Evolutionary conservation across 2,329 filamentous ascomycete genomes (phyloP).

Genomic region (Colletotrichum caudatum): DNA sequence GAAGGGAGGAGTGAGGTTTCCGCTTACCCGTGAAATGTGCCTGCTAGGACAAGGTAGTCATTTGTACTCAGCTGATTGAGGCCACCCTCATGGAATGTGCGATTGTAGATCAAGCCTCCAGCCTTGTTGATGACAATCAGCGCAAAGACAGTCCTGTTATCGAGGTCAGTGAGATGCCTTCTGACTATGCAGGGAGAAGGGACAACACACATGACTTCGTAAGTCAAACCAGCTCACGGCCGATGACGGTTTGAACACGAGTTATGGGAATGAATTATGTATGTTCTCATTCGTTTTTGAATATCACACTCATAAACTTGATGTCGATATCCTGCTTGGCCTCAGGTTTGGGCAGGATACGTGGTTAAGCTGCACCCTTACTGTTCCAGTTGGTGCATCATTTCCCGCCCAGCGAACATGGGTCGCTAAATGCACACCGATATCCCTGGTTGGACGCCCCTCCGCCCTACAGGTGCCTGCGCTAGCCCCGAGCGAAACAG

Average conservation of each 20-base stretch:
- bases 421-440: slow-evolving; percentile 27
- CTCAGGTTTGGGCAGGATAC: slow-evolving; percentile 20
- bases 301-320: slow-evolving; percentile 6
- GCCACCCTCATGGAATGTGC: slow-evolving; percentile 86
- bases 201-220: slow-evolving; percentile 21
- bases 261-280: background rate
- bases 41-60: slow-evolving; percentile 95
- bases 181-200: background rate
- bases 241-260: slow-evolving; percentile 7
- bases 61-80: slow-evolving; percentile 92
- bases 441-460: background rate
- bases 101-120: slow-evolving; percentile 95
- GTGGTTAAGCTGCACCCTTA: background rate
- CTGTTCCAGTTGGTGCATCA: background rate
- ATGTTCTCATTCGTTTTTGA: slow-evolving; percentile 18
- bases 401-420: background rate
- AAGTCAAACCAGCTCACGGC: slow-evolving; percentile 14
- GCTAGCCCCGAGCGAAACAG: slow-evolving; percentile 24
- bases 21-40: slow-evolving; percentile 93
- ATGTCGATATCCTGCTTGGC: slow-evolving; percentile 24
- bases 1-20: slow-evolving; percentile 46
- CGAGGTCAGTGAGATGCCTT: slow-evolving; percentile 19
- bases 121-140: slow-evolving; percentile 99
- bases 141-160: slow-evolving; percentile 86
- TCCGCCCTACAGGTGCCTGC: slow-evolving; percentile 21